Base-by-base conservation (phyloP, 2,329 filamentous ascomycete species). In the Canariomyces notabilis region DNA sequence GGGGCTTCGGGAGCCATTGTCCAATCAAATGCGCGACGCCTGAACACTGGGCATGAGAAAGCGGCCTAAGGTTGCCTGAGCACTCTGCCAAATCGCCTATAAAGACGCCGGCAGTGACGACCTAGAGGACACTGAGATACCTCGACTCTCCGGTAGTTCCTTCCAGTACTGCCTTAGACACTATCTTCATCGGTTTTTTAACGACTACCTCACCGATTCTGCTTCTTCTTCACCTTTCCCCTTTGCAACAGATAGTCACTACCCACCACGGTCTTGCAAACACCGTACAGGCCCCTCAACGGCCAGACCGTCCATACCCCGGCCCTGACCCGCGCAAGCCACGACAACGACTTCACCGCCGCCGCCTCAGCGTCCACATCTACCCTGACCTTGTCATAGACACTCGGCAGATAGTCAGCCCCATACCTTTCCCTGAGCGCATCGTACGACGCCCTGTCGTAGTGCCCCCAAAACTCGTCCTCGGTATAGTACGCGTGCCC, bases 401-500 rank as follows among this genome's bases (percentile, higher is more conserved):
- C 80, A 22, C 68, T 80, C 0, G 80, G 82, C 51, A 87, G 59
- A 38, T 77, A 73, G 1, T 66, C 66, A 0, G 83, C 83, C 4
- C 69, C 64, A 57, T 85, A 87, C 57, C 75, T 79, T 19, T 63
- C 61, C 15, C 83, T 66, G 42, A 86, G 63, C 2, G 59, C 61
- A 36, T 84, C 76, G 51, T 87, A 85, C 58, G 76, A 77, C 6
- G 66, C 56, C 31, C 71, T 68, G 58, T 84, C 76, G 50, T 85
- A 87, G 43, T 77, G 71, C 8, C 67, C 61, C 82, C 83, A 86
- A 60, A 87, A 87, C 53, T 87, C 83, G 0, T 77, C 72, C 59
- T 83, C 76, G 3, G 73, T 77, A 61, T 85, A 85, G 62, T 82
- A 86, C 0, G 80, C 78, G 47, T 86, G 82, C 1, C 82, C 81